Evolutionary conservation across 1,139 yeast species (phyloP), one percentile per base, ranked within the genome.

Genomic region (Yamadazyma triangularis): DNA sequence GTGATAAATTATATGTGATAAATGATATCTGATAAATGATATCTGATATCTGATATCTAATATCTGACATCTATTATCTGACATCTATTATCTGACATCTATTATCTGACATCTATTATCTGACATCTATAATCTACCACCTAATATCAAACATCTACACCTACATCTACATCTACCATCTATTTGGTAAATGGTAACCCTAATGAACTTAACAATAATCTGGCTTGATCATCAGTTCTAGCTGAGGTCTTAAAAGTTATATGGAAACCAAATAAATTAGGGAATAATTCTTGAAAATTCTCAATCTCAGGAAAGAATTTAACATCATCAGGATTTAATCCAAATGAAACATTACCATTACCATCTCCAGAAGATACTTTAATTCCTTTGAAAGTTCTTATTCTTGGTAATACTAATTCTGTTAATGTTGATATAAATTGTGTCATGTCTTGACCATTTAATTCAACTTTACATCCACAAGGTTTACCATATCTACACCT

Each of bases 281-380:
- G 93, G 83, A 91, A 91, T 46, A 84, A 68, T 56, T 89, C 98
- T 56, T 83, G 91, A 61, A 83, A 88, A 36, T 80, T 77, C 54
- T 89, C 96, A 40, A 93, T 78, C 60, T 93, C 98, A 2, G 99
- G 98, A 71, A 93, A 93, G 48, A 70, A 73, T 50, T 77, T 77
- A 35, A 85, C 77, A 48, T 86, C 88, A 35, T 82, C 87, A 2
- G 87, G 76, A 28, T 74, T 76, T 44, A 93, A 63, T 26, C 96
- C 96, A 52, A 93, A 80, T 12, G 94, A 73, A 38, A 93, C 73
- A 55, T 87, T 86, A 33, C 98, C 99, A 48, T 70, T 73, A 34
- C 74, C 68, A 56, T 89, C 97, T 38, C 98, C 98, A 4, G 91
- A 65, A 27, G 74, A 66, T 55, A 77, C 77, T 29, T 78, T 73